Evolutionary conservation across 345 rosid species (phyloP).

Genomic region (rapeseed (Brassica napus)): Da-Ae NC_063442.1:26589001-26589500

Average conservation of each 20-base stretch:
- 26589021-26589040: conserved; percentile 27
- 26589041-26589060: conserved; percentile 37
- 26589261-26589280: conserved; percentile 20
- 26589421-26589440: conserved; percentile 52
- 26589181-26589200: conserved; percentile 33
- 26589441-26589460: conserved; percentile 24
- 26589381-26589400: not conserved
- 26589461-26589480: not conserved
- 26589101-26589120: conserved; percentile 10
- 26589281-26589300: conserved; percentile 24
- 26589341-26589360: conserved; percentile 6
- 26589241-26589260: conserved; percentile 13
- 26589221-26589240: conserved; percentile 26
- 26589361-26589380: not conserved
- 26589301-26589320: conserved; percentile 3
- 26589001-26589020: conserved; percentile 3
- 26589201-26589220: conserved; percentile 13
- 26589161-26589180: conserved; percentile 30
- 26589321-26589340: not conserved
- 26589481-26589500: not conserved
- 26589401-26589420: conserved; percentile 47
- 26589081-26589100: conserved; percentile 32
- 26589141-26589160: conserved; percentile 18
- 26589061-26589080: conserved; percentile 38
- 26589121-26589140: not conserved